Evolutionary conservation across 192 early-diverging fungal genomes (phyloP), one percentile per base, ranked within the genome.

Genomic region (Coemansia sp.): DNA sequence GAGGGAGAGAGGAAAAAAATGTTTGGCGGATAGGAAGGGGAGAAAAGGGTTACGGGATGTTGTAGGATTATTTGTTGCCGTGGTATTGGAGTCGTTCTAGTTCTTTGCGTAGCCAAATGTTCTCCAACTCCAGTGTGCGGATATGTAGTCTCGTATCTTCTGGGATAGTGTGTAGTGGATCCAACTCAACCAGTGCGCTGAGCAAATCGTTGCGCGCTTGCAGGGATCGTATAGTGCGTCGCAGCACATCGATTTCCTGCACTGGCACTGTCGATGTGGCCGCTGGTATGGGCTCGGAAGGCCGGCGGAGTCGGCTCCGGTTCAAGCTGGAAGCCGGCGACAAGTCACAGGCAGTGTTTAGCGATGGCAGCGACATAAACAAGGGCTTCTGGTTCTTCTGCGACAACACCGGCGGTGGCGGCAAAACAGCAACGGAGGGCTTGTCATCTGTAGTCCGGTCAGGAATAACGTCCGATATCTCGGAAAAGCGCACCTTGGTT

Each of bases 101-200:
- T 43, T 76, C 64, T 38, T 41, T 62, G 61, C 70, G 70, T 43
- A 82, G 70, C 74, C 74, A 82, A 20, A 29, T 18, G 68, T 82
- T 82, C 35, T 82, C 79, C 5, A 82, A 70, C 79, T 82, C 79
- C 10, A 82, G n/a, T 4, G 79, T 82, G 37, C 74, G 70, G 41
- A 82, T 68, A 15, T 72, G 73, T 32, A 62, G 53, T 15, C 58
- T 53, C 11, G 70, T 71, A 20, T 18, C 16, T 27, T 82, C 79
- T 12, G 79, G 64, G n/a, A 74, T 58, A 4, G 52, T 53, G 6
- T 73, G 61, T 34, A 68, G 12, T 8, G 67, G 74, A 38, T 76
- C 74, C 4, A 65, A 55, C 16, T 15, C 35, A 3, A 73, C 65
- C 20, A 76, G 49, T 34, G 76, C 74, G 43, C 24, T 56, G 35